phyloP scores from a whole-genome alignment of 768 basidiomycete species.

The Harrya chromipes region DNA sequence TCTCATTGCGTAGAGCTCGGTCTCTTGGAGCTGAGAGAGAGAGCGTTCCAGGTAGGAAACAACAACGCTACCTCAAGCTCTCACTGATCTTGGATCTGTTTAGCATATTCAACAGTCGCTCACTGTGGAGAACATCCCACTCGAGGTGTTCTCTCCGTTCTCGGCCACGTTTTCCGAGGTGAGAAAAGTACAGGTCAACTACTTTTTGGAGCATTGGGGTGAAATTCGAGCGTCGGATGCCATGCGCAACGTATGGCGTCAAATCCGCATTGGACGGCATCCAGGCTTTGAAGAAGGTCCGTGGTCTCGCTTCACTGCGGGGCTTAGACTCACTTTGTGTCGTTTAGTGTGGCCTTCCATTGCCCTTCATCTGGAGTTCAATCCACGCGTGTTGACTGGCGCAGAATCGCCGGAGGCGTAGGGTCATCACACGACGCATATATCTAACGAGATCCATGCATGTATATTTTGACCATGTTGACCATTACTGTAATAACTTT shows the following conservation, averaged over 20 bases:
- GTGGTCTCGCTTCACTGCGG: conserved; percentile 8
- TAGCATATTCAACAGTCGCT: conserved; percentile 77
- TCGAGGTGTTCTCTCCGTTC: conserved; percentile 85
- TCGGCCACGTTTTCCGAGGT: conserved; percentile 80
- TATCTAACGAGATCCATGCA: conserved; percentile 5
- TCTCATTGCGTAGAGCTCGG: conserved; percentile 53
- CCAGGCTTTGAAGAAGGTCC: conserved; percentile 86
- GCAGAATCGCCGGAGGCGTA: conserved; percentile 17
- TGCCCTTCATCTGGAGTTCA: conserved; percentile 59
- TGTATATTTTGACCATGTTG: conserved; percentile 9
- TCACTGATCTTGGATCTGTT: neutral
- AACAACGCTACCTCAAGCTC: neutral
- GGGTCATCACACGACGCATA: neutral
- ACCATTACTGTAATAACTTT: neutral
- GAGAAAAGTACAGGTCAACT: conserved; percentile 76
- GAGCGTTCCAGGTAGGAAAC: conserved; percentile 52
- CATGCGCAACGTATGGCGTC: conserved; percentile 81
- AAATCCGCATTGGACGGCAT: conserved; percentile 79
- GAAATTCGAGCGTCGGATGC: conserved; percentile 81
- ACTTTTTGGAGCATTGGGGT: conserved; percentile 78
- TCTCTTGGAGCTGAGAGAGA: conserved; percentile 65
- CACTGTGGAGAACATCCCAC: conserved; percentile 75
- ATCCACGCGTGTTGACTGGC: conserved; percentile 34
- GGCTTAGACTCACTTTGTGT: conserved; percentile 6
- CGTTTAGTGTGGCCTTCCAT: conserved; percentile 65